These are phyloP conservation scores for Penicillium sp. DNA, from an alignment of 2,329 filamentous ascomycete genomes.

Conservation along the genomic window DNA sequence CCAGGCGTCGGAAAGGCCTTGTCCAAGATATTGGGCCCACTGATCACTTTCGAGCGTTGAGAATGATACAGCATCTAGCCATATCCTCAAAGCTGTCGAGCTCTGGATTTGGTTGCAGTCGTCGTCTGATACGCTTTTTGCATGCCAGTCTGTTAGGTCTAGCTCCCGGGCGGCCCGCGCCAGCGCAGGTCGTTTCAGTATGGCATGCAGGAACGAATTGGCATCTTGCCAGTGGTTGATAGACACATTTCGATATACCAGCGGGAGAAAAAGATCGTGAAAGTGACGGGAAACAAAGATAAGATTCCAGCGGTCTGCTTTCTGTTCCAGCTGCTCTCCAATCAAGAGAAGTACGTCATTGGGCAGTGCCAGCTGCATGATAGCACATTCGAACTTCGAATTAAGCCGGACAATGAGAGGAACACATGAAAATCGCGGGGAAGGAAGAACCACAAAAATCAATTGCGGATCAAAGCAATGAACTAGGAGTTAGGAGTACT, in stretches of 20 bases:
- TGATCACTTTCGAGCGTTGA: conserved; percentile 16
- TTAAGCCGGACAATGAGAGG: background rate
- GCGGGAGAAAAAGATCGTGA: conserved; percentile 21
- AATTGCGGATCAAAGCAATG: background rate
- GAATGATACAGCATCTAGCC: conserved; percentile 9
- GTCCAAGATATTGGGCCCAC: conserved; percentile 20
- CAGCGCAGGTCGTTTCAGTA: conserved; percentile 19
- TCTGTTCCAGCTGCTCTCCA: conserved; percentile 22
- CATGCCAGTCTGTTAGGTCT: conserved; percentile 20
- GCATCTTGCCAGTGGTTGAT: conserved; percentile 16
- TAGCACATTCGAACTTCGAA: background rate
- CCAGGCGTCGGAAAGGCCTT: conserved; percentile 22
- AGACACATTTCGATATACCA: conserved; percentile 17
- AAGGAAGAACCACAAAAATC: background rate
- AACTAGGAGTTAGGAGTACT: background rate
- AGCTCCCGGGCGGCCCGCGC: conserved; percentile 19
- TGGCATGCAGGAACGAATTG: conserved; percentile 18
- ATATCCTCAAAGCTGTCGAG: conserved; percentile 1
- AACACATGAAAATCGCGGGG: background rate
- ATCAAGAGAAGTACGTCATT: conserved; percentile 27
- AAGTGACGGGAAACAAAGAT: conserved; percentile 22
- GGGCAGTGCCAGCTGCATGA: conserved; percentile 10
- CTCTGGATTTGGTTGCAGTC: conserved; percentile 6
- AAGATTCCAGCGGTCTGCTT: conserved; percentile 21
- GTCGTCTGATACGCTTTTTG: background rate